Evolutionary conservation across 495 filamentous ascomycete genomes (phyloP), one percentile per base, ranked within the genome.

Genomic region (Xylaria cubensis): DNA sequence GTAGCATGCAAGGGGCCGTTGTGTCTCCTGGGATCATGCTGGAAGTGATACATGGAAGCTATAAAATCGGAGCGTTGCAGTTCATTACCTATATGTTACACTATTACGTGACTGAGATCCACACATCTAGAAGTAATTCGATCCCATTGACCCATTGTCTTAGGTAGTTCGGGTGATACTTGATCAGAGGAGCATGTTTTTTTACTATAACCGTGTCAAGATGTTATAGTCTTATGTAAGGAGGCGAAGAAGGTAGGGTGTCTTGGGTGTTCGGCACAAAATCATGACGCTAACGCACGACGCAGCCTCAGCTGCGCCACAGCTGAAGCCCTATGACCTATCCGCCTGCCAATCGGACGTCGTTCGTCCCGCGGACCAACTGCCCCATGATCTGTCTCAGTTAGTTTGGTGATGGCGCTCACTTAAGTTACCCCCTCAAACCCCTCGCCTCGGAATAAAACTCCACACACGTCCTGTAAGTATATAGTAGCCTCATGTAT

Each of bases 321-420:
- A 58, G 53, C 66, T 69, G 66, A 69, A 69, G 66, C 66, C 66
- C 51, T 69, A 69, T 67, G 46, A 67, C 44, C 64, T 50, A 2
- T 7, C 32, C 26, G n/a, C 13, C 46, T 21, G 19, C 50, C 64
- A 67, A 55, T 55, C 64, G 39, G 5, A 12, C 10, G 1, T 0
- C 12, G 39, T 42, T 42, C 39, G 21, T 55, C 21, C 51, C 13
- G 51, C 12, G 24, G n/a, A 13, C 26, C 53, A 32, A 12, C 2
- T 26, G 51, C 51, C 53, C 53, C 53, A 56, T 56, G 53, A 56
- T 56, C n/a, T 19, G 17, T 19, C 19, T 19, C 50, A 0, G n/a
- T 8, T 12, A 13, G 6, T 51, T 51, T 1, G 26, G n/a, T 19
- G n/a, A 12, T 19, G n/a, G n/a, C n/a, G 48, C n/a, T 24, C 21